Percentiles rank a stretch among this genome's conserved stretches.
phyloP scores from a whole-genome alignment of 2,329 filamentous ascomycete species.

The Aspergillus neoniger region DNA sequence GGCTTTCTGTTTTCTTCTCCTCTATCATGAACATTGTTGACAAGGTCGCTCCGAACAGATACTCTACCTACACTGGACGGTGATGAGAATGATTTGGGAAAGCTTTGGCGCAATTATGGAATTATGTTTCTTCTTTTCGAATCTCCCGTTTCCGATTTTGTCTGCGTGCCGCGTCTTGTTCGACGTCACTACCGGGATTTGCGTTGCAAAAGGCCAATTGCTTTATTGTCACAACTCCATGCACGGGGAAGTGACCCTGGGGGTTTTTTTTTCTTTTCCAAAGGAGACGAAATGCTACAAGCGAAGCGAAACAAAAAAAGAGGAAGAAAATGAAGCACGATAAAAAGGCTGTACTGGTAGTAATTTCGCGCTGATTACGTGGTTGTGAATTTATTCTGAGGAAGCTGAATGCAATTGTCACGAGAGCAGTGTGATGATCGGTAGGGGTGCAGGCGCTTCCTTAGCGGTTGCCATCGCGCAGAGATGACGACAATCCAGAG shows the following conservation, averaged over 20 bases:
- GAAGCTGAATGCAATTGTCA: constrained; percentile 11
- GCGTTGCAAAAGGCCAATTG: constrained; percentile 10
- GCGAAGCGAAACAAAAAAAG: constrained; percentile 5
- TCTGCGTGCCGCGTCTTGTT: constrained; percentile 1
- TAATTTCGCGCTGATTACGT: constrained; percentile 6
- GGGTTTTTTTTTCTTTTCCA: not conserved
- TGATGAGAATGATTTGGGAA: constrained; percentile 34
- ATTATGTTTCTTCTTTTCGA: constrained; percentile 18
- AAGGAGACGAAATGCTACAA: not conserved
- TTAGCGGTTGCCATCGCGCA: not conserved
- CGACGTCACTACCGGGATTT: not conserved
- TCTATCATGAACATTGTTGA: constrained; percentile 7
- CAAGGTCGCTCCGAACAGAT: constrained; percentile 28
- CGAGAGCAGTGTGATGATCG: constrained; percentile 1
- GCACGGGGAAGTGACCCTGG: constrained; percentile 3
- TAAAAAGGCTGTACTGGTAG: constrained; percentile 14
- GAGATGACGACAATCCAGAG: not conserved
- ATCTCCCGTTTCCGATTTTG: constrained; percentile 11
- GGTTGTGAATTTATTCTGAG: constrained; percentile 11
- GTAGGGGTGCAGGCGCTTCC: not conserved
- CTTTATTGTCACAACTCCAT: constrained; percentile 3
- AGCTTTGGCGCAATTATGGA: constrained; percentile 38
- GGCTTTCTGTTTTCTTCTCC: not conserved
- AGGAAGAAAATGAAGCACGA: not conserved
- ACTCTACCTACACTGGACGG: constrained; percentile 42